phyloP scores from a whole-genome alignment of 192 early-diverging fungal species.

The Kickxella alabastrina region DNA sequence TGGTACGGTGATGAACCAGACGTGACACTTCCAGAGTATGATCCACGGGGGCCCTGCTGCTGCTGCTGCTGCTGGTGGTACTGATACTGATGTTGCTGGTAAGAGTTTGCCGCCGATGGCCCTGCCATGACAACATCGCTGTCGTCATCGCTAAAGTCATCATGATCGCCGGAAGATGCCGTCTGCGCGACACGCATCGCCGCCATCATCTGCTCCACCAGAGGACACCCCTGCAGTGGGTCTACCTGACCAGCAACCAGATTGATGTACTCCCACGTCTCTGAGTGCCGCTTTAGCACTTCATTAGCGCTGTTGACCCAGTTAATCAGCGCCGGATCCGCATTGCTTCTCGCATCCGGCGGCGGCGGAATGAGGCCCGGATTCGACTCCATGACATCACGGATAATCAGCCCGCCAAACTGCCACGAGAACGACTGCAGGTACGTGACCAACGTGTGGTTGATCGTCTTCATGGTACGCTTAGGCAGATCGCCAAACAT shows the following conservation, averaged over 20 bases:
- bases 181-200: conserved; percentile 16
- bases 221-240: conserved; percentile 6
- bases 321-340: conserved; percentile 5
- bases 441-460: conserved; percentile 68
- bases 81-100: neutral
- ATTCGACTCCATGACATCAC: conserved; percentile 26
- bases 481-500: conserved; percentile 89
- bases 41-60: neutral
- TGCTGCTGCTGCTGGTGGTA: neutral
- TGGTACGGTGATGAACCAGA: conserved; percentile 14
- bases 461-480: conserved; percentile 90
- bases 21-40: conserved; percentile 16
- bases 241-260: conserved; percentile 7
- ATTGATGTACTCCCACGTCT: conserved; percentile 35
- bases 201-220: conserved; percentile 22
- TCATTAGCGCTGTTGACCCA: conserved; percentile 26
- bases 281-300: conserved; percentile 21
- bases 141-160: conserved; percentile 14
- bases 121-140: conserved; percentile 4
- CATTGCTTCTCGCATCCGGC: conserved; percentile 6
- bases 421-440: conserved; percentile 45
- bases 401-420: conserved; percentile 31
- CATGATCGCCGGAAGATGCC: neutral
- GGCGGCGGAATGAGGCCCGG: conserved; percentile 14
- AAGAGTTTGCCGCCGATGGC: neutral